Conservation (phyloP, 805 yeast species). For the Saccharomycopsis fodiens region DNA sequence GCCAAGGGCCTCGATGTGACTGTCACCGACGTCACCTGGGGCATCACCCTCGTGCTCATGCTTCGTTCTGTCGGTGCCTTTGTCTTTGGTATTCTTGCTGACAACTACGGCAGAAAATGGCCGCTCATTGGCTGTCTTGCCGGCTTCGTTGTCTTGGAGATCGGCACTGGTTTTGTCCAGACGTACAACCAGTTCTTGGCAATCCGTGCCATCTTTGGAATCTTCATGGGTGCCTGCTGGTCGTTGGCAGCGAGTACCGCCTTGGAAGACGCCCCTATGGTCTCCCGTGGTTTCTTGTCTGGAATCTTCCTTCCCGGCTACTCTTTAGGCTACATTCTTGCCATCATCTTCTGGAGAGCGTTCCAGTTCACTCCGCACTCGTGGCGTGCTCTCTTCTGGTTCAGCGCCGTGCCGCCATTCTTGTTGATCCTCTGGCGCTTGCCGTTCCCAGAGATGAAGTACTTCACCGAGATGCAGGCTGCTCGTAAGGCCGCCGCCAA, state of each 20-base stretch:
- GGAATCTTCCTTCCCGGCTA: constrained; percentile 79
- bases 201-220: constrained; percentile 57
- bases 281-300: constrained; percentile 50
- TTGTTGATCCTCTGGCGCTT: constrained; percentile 36
- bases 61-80: constrained; percentile 66
- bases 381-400: constrained; percentile 66
- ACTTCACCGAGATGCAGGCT: constrained; percentile 33
- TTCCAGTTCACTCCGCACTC: constrained; percentile 44
- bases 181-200: constrained; percentile 53
- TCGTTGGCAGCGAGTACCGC: constrained; percentile 50
- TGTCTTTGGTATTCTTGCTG: constrained; percentile 55
- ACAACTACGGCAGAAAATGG: constrained; percentile 60
- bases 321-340: constrained; percentile 60
- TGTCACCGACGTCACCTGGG: constrained; percentile 54
- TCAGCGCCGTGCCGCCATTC: constrained; percentile 52
- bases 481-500: constrained; percentile 24
- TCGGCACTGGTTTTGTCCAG: constrained; percentile 59
- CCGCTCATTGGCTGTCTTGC: constrained; percentile 39
- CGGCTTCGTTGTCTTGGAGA: constrained; percentile 47
- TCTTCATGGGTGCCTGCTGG: constrained; percentile 50
- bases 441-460: constrained; percentile 44
- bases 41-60: constrained; percentile 64
- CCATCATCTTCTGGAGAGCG: constrained; percentile 58
- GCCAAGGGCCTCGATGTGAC: constrained; percentile 38
- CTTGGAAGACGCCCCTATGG: constrained; percentile 44